phyloP scores from a whole-genome alignment of 805 yeast genomes.

The Teunomyces kruisii region DNA sequence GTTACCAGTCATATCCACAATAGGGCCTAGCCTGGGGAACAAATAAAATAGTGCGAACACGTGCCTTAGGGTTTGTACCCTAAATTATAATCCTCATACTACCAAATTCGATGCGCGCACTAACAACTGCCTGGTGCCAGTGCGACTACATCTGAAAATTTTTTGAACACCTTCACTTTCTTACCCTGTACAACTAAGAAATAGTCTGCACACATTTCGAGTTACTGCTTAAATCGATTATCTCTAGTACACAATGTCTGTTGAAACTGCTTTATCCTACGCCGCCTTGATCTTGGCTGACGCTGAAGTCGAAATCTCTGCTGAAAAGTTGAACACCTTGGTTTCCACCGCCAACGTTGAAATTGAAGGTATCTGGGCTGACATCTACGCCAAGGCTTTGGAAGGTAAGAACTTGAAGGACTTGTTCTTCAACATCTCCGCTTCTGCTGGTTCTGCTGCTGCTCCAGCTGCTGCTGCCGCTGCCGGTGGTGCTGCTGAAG shows the following conservation, averaged over 20 bases:
- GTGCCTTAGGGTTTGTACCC: background rate
- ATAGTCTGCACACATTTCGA: conserved; percentile 43
- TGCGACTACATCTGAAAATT: conserved; percentile 2
- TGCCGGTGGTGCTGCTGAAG: conserved; percentile 35
- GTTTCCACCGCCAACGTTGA: conserved; percentile 43
- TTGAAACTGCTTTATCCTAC: conserved; percentile 50
- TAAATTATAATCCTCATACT: background rate
- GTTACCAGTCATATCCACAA: too few relatives aligned
- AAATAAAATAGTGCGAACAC: background rate
- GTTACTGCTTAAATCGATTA: conserved; percentile 46
- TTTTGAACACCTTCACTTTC: conserved; percentile 2
- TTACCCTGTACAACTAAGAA: conserved; percentile 32
- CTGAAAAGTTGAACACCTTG: conserved; percentile 46
- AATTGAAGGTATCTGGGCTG: conserved; percentile 48
- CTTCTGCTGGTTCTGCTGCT: conserved; percentile 46
- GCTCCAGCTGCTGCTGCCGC: conserved; percentile 35
- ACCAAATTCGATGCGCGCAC: background rate
- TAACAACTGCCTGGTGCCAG: background rate
- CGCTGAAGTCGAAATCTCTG: conserved; percentile 45
- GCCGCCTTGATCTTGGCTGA: conserved; percentile 52
- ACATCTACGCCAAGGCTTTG: conserved; percentile 48
- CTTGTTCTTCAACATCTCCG: conserved; percentile 48
- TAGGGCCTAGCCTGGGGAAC: too few relatives aligned
- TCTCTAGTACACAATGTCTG: conserved; percentile 49
- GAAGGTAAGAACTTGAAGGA: conserved; percentile 48